These are phyloP conservation scores for Radiomyces spectabilis DNA, from an alignment of 192 early-diverging fungal genomes.

Conservation along the genomic window DNA sequence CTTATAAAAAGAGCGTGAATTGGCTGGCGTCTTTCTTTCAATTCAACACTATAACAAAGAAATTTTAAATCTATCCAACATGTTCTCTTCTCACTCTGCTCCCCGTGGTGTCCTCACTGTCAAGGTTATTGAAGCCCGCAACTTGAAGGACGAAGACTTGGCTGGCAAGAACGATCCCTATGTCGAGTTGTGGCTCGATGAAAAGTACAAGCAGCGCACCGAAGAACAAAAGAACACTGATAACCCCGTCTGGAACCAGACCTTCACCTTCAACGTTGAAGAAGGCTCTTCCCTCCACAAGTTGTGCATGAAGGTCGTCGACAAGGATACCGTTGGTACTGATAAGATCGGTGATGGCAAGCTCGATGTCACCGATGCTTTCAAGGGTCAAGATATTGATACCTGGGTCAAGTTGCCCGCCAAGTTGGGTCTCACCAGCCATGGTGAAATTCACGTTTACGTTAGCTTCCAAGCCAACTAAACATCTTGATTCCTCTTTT, in stretches of 20 bases:
- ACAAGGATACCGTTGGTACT: conserved; percentile 10
- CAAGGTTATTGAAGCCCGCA: conserved; percentile 19
- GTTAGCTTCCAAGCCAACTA: conserved; percentile 17
- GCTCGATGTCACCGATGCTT: conserved; percentile 3
- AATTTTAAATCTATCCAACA: too few species aligned
- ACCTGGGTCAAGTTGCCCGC: conserved; percentile 24
- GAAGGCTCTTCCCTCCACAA: conserved; percentile 2
- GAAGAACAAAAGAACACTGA: neutral
- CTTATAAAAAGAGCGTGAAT: too few species aligned
- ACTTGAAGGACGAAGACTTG: conserved; percentile 23
- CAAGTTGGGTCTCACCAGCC: conserved; percentile 22
- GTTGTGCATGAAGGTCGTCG: conserved; percentile 14
- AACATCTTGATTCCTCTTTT: neutral
- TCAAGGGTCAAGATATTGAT: conserved; percentile 7
- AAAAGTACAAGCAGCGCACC: conserved; percentile 23
- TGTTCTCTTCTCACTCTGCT: conserved; percentile 6
- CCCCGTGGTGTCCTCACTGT: conserved; percentile 6
- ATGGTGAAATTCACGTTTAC: conserved; percentile 27
- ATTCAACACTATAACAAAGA: too few species aligned
- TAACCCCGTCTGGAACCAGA: conserved; percentile 24
- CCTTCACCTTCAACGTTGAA: conserved; percentile 17
- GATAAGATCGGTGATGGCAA: conserved; percentile 15
- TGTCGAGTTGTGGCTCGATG: conserved; percentile 19
- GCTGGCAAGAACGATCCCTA: conserved; percentile 21
- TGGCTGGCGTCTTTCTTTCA: too few species aligned